A percentile compares a stretch with the other conserved stretches of the same genome.
phyloP scores from a whole-genome alignment of 2,329 filamentous ascomycete species.

The Epichloe aotearoae region DNA sequence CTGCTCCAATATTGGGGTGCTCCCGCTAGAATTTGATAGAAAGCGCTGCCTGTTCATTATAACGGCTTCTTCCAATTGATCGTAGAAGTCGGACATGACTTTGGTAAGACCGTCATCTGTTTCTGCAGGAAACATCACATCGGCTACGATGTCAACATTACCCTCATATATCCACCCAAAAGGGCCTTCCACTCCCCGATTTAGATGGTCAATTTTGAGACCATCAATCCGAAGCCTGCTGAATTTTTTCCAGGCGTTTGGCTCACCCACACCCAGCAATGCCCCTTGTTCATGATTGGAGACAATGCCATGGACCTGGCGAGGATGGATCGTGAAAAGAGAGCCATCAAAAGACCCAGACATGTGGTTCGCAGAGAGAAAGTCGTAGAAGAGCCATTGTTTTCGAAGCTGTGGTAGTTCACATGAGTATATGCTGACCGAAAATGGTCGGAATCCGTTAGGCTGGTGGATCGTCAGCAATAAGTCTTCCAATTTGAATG shows the following conservation, averaged over 20 bases:
- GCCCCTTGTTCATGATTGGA: conserved; percentile 43
- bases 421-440: conserved; percentile 90
- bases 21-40: conserved; percentile 33
- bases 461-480: conserved; percentile 88
- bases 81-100: conserved; percentile 94
- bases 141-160: conserved; percentile 90
- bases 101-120: conserved; percentile 81
- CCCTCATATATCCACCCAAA: conserved; percentile 98
- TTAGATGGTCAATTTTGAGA: conserved; percentile 89
- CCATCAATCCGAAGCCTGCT: conserved; percentile 85
- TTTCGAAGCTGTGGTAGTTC: conserved; percentile 87
- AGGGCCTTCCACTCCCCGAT: conserved; percentile 80
- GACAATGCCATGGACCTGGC: conserved; percentile 72
- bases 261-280: conserved; percentile 44
- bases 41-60: conserved; percentile 59
- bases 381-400: conserved; percentile 97
- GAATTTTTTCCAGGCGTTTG: conserved; percentile 85
- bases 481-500: conserved; percentile 90
- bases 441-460: conserved; percentile 80
- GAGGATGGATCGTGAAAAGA: conserved; percentile 90
- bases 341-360: conserved; percentile 92
- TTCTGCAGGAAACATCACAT: conserved; percentile 87
- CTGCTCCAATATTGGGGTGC: conserved; percentile 14
- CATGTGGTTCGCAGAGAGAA: conserved; percentile 89
- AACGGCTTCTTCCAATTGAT: conserved; percentile 86